Percentiles rank a stretch among this genome's conserved stretches.
These are phyloP conservation scores for Vigna hirtella DNA, from an alignment of 306 rosid species.

Conservation along the genomic window DNA sequence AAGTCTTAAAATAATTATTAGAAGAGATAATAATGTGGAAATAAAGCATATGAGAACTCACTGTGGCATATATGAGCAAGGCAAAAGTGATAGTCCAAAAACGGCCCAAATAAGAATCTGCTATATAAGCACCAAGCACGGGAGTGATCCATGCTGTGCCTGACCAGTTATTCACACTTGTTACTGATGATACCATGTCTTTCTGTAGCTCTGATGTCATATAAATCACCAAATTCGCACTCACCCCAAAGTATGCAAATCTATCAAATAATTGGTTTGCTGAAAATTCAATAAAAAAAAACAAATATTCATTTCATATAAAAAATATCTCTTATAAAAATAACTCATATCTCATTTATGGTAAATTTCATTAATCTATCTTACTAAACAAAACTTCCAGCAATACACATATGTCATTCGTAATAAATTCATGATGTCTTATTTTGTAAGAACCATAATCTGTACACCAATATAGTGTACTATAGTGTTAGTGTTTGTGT, in stretches of 20 bases:
- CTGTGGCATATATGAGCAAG: slow-evolving; percentile 65
- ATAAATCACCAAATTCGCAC: slow-evolving; percentile 75
- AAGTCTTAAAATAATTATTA: too few species aligned
- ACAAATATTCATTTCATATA: too few species aligned
- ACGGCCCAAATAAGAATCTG: slow-evolving; percentile 77
- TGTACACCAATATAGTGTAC: too few species aligned
- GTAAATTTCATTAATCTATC: too few species aligned
- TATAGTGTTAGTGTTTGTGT: neutral
- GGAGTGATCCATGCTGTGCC: slow-evolving; percentile 77
- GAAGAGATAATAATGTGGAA: too few species aligned
- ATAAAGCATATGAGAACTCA: slow-evolving; percentile 28
- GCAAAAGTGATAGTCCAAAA: slow-evolving; percentile 82
- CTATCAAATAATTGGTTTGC: slow-evolving; percentile 77
- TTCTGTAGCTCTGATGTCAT: slow-evolving; percentile 77
- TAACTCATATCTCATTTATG: too few species aligned
- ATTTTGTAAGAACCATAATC: too few species aligned
- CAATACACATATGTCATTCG: too few species aligned
- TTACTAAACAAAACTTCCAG: too few species aligned
- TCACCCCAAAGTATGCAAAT: slow-evolving; percentile 80
- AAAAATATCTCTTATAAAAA: too few species aligned
- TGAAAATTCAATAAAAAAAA: neutral
- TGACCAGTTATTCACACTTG: slow-evolving; percentile 79
- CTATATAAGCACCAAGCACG: slow-evolving; percentile 70
- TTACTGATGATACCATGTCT: slow-evolving; percentile 71
- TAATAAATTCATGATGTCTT: neutral